phyloP scores from a whole-genome alignment of 2,329 filamentous ascomycete genomes.

The Colletotrichum endophyticum region DNA sequence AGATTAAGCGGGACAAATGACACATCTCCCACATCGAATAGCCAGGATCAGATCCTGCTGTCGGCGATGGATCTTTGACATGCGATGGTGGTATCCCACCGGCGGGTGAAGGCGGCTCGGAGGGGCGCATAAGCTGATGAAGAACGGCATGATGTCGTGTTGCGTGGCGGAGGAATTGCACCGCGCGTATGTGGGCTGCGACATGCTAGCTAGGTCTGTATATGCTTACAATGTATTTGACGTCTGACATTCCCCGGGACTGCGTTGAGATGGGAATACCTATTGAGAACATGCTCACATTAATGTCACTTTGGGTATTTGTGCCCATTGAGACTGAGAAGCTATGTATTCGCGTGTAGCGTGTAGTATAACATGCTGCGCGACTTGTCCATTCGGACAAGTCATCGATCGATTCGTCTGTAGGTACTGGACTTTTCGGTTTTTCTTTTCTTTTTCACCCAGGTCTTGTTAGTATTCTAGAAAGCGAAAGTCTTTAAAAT shows the following conservation, averaged over 20 bases:
- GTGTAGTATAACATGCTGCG: background rate
- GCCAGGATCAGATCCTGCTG: background rate
- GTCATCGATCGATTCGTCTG: background rate
- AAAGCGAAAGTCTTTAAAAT: too few species aligned
- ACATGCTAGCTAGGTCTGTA: background rate
- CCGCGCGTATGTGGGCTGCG: background rate
- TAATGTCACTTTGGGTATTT: background rate
- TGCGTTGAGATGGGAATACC: background rate
- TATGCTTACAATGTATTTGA: background rate
- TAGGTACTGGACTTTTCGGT: rapidly evolving
- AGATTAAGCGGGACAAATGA: background rate
- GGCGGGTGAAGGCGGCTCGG: background rate
- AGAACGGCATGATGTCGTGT: background rate
- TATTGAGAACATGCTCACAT: rapidly evolving
- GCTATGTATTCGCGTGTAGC: background rate
- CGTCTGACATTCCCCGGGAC: background rate
- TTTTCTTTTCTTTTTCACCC: too few species aligned
- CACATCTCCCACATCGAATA: background rate
- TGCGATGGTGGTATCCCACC: background rate
- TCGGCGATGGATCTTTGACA: background rate
- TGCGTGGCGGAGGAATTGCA: background rate
- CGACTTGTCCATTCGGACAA: background rate
- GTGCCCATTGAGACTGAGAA: rapidly evolving
- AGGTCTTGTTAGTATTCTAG: too few species aligned
- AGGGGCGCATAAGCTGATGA: background rate